Evolutionary conservation across 163 green algal genomes (phyloP).

Genomic region (Chloroidium sp.): DNA sequence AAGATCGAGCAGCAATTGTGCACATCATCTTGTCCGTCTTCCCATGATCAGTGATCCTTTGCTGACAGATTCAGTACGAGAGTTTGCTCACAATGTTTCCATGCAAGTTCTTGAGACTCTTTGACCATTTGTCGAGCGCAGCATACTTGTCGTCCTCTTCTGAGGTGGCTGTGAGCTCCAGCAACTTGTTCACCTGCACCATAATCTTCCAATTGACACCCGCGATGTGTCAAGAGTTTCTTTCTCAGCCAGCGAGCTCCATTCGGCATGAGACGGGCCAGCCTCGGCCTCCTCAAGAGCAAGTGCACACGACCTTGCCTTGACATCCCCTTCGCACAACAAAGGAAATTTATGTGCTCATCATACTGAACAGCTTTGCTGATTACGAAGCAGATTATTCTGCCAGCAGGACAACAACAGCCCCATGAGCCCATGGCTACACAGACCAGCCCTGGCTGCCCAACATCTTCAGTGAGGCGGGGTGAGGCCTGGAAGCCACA

Average conservation of each 20-base stretch:
- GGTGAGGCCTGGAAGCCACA: background rate
- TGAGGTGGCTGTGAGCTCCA: constrained; percentile 58
- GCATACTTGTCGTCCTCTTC: constrained; percentile 57
- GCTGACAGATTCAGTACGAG: background rate
- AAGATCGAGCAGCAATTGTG: no score
- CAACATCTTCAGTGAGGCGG: no score
- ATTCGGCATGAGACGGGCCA: background rate
- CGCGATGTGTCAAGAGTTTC: background rate
- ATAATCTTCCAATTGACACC: background rate
- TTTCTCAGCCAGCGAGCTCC: background rate
- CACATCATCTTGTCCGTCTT: no score
- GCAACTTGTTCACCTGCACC: constrained; percentile 56
- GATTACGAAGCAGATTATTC: background rate
- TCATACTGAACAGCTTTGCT: background rate
- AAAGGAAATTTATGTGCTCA: background rate
- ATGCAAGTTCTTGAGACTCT: constrained; percentile 62
- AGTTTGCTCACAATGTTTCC: constrained; percentile 68
- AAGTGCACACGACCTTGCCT: background rate
- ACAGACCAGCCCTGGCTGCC: no score
- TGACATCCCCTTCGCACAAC: no score
- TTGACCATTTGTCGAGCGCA: constrained; percentile 75
- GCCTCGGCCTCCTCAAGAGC: no score
- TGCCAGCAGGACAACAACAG: no score
- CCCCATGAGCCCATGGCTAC: no score
- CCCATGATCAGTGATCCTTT: no score